Percentiles rank a stretch among this genome's conserved stretches.
Conservation (phyloP, 148 eudicot species). For the Camellia japonica region DNA sequence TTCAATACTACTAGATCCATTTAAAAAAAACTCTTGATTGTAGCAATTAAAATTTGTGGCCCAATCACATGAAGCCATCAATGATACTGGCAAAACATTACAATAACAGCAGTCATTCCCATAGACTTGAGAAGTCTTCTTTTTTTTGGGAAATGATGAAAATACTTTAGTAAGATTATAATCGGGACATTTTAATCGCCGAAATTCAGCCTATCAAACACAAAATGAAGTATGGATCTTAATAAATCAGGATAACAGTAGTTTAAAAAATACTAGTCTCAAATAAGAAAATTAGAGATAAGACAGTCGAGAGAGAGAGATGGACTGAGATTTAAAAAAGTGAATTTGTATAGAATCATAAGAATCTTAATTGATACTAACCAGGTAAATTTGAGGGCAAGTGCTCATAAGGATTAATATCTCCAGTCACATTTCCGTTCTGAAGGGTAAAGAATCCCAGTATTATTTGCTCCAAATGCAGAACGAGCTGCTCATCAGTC, state of each 20-base stretch:
- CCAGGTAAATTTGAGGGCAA: constrained; percentile 53
- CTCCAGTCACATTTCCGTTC: constrained; percentile 25
- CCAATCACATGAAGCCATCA: neutral
- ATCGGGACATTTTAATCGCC: neutral
- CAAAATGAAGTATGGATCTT: neutral
- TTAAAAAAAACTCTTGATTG: neutral
- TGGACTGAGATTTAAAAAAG: neutral
- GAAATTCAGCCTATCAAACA: neutral
- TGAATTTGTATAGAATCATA: neutral
- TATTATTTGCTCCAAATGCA: constrained; percentile 16
- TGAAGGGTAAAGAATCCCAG: constrained; percentile 29
- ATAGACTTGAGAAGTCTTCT: neutral
- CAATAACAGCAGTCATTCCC: neutral
- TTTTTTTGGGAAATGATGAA: neutral
- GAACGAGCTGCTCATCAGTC: constrained; percentile 35
- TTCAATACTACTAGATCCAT: neutral
- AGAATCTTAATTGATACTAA: constrained; percentile 21
- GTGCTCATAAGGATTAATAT: constrained; percentile 41
- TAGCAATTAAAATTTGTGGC: neutral
- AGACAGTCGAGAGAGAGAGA: neutral
- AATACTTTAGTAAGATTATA: neutral
- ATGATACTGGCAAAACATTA: neutral
- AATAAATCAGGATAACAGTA: neutral
- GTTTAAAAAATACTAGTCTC: neutral
- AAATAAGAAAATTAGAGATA: neutral